Evolutionary conservation across 2,329 filamentous ascomycete genomes (phyloP).

Genomic region (Bipolaris zeicola): DNA sequence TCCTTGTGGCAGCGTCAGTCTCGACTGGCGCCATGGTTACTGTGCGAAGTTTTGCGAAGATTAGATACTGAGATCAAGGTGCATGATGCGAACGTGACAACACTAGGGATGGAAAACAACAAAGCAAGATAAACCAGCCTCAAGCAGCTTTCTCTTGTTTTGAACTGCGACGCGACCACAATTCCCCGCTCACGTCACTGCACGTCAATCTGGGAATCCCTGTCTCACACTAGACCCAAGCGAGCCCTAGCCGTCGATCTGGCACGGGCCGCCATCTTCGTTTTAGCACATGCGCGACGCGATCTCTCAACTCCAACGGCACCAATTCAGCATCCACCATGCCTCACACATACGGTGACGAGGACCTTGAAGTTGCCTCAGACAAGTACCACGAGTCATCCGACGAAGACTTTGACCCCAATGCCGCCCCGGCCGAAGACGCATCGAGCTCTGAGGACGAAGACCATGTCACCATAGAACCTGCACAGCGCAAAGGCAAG

Average conservation of each 20-base stretch:
- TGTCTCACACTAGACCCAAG: slow-evolving; percentile 19
- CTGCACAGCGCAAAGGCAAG: slow-evolving; percentile 35
- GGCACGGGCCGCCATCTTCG: slow-evolving; percentile 4
- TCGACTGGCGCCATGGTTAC: slow-evolving; percentile 46
- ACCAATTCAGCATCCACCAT: slow-evolving; percentile 20
- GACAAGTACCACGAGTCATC: slow-evolving; percentile 67
- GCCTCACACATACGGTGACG: slow-evolving; percentile 37
- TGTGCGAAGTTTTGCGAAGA: slow-evolving; percentile 2
- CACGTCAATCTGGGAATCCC: slow-evolving; percentile 19
- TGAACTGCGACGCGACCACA: slow-evolving; percentile 31
- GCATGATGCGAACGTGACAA: slow-evolving; percentile 21
- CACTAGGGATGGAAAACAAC: slow-evolving; percentile 3
- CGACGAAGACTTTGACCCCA: slow-evolving; percentile 75
- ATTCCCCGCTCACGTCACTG: slow-evolving; percentile 33
- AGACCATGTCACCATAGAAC: slow-evolving; percentile 34
- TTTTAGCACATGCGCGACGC: slow-evolving; percentile 12
- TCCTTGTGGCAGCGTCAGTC: slow-evolving; percentile 33
- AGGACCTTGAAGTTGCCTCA: slow-evolving; percentile 38
- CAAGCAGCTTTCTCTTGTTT: slow-evolving; percentile 27
- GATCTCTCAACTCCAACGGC: slow-evolving; percentile 4
- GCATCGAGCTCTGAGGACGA: slow-evolving; percentile 58
- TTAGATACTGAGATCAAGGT: slow-evolving; percentile 9
- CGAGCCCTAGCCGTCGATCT: slow-evolving; percentile 25
- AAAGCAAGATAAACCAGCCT: slow-evolving; percentile 3
- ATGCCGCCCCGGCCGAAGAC: slow-evolving; percentile 57